Conservation (phyloP, 345 rosid genomes). For the Salix suchowensis region DNA sequence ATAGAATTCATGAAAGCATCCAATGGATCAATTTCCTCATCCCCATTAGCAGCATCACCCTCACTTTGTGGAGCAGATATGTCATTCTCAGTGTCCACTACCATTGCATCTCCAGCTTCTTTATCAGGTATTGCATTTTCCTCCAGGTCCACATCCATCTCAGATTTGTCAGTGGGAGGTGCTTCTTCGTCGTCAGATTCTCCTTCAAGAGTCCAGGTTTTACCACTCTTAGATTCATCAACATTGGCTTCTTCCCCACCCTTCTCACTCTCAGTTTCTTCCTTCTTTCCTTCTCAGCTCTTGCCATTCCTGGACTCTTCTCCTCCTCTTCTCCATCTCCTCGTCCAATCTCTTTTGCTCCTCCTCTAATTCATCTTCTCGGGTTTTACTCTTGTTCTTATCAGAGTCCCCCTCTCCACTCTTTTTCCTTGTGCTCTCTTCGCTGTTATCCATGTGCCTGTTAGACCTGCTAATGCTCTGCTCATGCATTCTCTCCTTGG, state of each 20-base stretch:
- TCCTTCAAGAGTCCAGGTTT: constrained; percentile 87
- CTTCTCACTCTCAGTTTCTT: constrained; percentile 68
- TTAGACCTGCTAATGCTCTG: constrained; percentile 48
- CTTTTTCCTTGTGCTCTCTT: constrained; percentile 53
- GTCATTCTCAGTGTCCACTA: constrained; percentile 41
- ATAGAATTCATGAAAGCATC: constrained; percentile 95
- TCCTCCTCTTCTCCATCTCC: constrained; percentile 81
- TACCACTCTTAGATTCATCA: constrained; percentile 58
- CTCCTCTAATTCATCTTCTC: constrained; percentile 81
- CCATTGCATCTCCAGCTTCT: constrained; percentile 46
- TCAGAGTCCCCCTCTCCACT: constrained; percentile 47
- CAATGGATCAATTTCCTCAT: constrained; percentile 88
- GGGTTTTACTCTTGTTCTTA: constrained; percentile 49
- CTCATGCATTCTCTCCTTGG: constrained; percentile 62
- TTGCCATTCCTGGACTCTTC: constrained; percentile 98
- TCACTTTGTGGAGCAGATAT: constrained; percentile 34
- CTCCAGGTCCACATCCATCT: constrained; percentile 54
- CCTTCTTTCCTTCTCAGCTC: constrained; percentile 83
- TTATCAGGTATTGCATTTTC: constrained; percentile 37
- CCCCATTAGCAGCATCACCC: constrained; percentile 37
- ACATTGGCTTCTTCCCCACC: constrained; percentile 43
- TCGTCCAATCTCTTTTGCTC: constrained; percentile 78
- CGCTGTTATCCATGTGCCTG: constrained; percentile 50
- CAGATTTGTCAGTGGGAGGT: constrained; percentile 34
- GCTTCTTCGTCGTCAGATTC: constrained; percentile 94